Percentiles rank a stretch among this genome's conserved stretches.
phyloP scores from a whole-genome alignment of 1,284 basidiomycete species.

The Amylostereum areolatum region DNA sequence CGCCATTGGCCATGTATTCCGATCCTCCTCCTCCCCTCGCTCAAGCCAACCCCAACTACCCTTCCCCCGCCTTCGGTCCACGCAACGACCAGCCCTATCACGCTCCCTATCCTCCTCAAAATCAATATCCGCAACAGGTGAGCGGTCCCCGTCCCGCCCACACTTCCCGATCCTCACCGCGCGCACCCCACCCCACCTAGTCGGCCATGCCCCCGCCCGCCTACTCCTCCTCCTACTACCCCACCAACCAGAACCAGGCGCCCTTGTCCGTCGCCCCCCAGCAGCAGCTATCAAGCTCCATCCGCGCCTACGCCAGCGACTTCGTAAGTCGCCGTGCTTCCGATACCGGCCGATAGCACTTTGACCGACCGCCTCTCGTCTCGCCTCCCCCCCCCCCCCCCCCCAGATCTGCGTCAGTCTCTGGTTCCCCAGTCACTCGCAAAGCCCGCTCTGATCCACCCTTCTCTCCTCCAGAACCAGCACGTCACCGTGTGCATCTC shows the following conservation, averaged over 20 bases:
- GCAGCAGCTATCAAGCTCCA: neutral
- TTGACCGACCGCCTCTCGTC: neutral
- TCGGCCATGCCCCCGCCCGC: neutral
- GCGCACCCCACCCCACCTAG: neutral
- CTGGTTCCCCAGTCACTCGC: neutral
- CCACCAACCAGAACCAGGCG: neutral
- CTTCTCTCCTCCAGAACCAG: conserved; percentile 26
- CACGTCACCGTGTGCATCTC: conserved; percentile 32
- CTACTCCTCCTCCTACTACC: neutral
- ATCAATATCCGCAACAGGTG: neutral
- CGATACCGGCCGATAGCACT: neutral
- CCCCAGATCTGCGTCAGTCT: neutral
- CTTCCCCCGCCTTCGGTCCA: neutral
- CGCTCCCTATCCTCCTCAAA: neutral
- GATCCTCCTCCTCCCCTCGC: neutral
- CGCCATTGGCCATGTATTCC: neutral
- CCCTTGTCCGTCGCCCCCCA: neutral
- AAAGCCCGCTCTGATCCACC: neutral
- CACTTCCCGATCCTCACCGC: neutral
- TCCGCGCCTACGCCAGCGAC: neutral
- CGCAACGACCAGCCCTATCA: neutral
- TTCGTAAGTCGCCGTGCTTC: neutral
- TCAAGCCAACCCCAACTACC: neutral
- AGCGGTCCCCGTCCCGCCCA: neutral
- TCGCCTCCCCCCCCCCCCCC: neutral